Conservation (phyloP, 2,329 filamentous ascomycete genomes). For the Alternaria consortialis region DNA sequence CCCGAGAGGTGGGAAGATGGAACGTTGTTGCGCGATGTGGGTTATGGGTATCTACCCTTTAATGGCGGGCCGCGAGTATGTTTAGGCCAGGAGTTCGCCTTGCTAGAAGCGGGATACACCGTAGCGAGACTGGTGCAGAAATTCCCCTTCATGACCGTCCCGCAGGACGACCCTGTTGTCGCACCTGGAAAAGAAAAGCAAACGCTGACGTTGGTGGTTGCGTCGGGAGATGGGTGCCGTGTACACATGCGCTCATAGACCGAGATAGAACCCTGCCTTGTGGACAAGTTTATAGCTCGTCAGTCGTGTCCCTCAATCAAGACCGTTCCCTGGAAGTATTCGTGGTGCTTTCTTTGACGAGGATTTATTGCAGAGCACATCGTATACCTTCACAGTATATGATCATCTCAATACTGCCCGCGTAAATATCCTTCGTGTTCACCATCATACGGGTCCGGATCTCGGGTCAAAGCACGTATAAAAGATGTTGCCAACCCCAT, state of each 20-base stretch:
- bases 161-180: conserved; percentile 6
- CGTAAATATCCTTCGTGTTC: too few species aligned
- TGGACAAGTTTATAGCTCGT: background rate
- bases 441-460: too few species aligned
- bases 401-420: too few species aligned
- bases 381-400: too few species aligned
- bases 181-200: conserved; percentile 21
- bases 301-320: background rate
- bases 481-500: too few species aligned
- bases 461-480: too few species aligned
- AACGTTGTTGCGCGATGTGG: conserved; percentile 9
- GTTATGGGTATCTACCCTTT: conserved; percentile 45
- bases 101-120: conserved; percentile 39
- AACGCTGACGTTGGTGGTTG: conserved; percentile 21
- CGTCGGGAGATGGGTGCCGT: conserved; percentile 22
- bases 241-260: conserved; percentile 5
- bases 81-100: conserved; percentile 42
- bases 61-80: conserved; percentile 42
- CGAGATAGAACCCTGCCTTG: background rate
- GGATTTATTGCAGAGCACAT: too few species aligned
- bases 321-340: too few species aligned
- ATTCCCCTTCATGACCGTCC: conserved; percentile 22
- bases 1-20: conserved; percentile 49
- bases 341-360: too few species aligned
- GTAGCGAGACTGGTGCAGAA: conserved; percentile 35